Evolutionary conservation across 768 basidiomycete genomes (phyloP), one percentile per base, ranked within the genome.

Genomic region (Lentinula boryana): DNA sequence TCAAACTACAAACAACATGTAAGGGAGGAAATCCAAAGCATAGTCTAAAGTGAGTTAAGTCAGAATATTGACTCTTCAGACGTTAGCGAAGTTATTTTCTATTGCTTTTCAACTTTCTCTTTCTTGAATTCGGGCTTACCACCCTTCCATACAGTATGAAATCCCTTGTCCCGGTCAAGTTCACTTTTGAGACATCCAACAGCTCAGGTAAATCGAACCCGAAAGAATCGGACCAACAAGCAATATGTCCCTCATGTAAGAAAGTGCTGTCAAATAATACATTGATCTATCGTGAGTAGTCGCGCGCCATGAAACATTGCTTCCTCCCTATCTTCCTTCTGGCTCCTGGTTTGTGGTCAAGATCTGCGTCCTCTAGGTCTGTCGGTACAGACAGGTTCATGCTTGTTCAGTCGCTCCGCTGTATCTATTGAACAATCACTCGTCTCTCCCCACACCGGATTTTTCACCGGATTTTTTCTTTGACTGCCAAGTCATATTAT

Each of bases 201-300:
- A 27, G 27, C 3, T 59, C 76, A 0, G 66, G 68, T 10, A 68
- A 79, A 40, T 70, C 71, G 2, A 73, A 71, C 16, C 71, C 77
- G 8, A 73, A 72, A 18, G 77, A 79, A 48, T 33, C 49, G 51
- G 90, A 90, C 48, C 72, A 73, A 56, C 81, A 85, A 64, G 76
- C 90, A 8, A 91, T 91, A 72, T 97, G 91, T 67, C 94, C 89
- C 4, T 91, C 89, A 38, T 99, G 93, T 77, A 94, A 91, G 74
- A 90, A 88, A 70, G 76, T 77, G 31, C 75, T 98, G 21, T 91
- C 92, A 0, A 96, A 95, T 69, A 93, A 83, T 62, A 77, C 82
- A 35, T 75, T 87, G 7, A 78, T 88, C 69, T 88, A 83, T 66
- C 65, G 93, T 94, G 69, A 52, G 89, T 76, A 27, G 18, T 4